A percentile compares a stretch with the other conserved stretches of the same genome.
Evolutionary conservation across 805 yeast species (phyloP).

Genomic region (Lipomyces sp.): DNA sequence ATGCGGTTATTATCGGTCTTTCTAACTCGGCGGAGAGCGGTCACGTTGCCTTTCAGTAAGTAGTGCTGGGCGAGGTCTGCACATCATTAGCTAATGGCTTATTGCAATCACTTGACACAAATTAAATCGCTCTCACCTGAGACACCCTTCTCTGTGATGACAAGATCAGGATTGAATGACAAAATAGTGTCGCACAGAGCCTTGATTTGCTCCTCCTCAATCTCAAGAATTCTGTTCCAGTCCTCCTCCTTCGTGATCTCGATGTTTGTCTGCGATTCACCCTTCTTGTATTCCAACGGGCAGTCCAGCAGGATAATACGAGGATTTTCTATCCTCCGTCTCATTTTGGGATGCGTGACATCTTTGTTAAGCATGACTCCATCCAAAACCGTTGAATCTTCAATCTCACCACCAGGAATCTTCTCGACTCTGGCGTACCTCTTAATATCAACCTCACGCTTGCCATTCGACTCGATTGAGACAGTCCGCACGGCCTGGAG

Average conservation of each 20-base stretch:
- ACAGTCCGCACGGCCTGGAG: constrained; percentile 86
- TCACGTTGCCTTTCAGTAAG: constrained; percentile 85
- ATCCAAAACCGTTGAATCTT: constrained; percentile 80
- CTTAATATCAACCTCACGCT: constrained; percentile 81
- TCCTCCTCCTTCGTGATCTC: constrained; percentile 95
- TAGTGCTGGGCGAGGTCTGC: constrained; percentile 88
- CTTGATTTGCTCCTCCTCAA: constrained; percentile 96
- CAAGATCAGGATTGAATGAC: constrained; percentile 85
- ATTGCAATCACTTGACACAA: not conserved
- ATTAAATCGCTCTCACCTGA: constrained; percentile 46
- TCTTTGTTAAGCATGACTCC: constrained; percentile 95
- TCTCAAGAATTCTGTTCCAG: constrained; percentile 91
- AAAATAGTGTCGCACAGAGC: constrained; percentile 79
- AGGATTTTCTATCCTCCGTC: constrained; percentile 83
- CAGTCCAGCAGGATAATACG: constrained; percentile 86
- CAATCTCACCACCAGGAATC: constrained; percentile 96
- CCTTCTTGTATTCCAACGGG: constrained; percentile 97
- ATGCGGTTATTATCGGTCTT: constrained; percentile 95
- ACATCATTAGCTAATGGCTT: not conserved
- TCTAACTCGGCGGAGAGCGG: constrained; percentile 89
- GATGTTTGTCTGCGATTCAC: constrained; percentile 96
- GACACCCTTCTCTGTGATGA: constrained; percentile 97
- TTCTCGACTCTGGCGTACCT: constrained; percentile 92
- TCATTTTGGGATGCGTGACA: constrained; percentile 98
- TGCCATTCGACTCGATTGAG: constrained; percentile 51